Conservation (phyloP, 2,329 filamentous ascomycete genomes). For the Colletotrichum sojae region DNA sequence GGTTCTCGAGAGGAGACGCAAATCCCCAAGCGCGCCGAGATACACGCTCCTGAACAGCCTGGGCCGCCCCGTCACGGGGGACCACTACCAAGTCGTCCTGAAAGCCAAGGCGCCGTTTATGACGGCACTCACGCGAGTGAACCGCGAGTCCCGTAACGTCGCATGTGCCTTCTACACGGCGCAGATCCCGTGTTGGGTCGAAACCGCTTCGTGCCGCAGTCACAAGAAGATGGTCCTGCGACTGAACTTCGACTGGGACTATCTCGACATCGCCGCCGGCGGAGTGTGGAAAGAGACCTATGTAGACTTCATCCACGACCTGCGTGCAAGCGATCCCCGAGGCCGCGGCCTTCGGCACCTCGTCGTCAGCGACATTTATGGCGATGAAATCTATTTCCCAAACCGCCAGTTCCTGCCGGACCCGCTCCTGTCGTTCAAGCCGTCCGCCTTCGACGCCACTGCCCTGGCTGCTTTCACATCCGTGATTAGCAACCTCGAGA, state of each 20-base stretch:
- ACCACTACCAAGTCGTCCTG: constrained; percentile 18
- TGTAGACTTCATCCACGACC: constrained; percentile 33
- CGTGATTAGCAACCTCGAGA: constrained; percentile 10
- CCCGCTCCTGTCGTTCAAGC: background rate
- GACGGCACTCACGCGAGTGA: constrained; percentile 2
- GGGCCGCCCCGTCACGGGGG: constrained; percentile 2
- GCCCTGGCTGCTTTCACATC: constrained; percentile 1
- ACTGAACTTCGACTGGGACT: constrained; percentile 26
- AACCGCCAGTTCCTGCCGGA: background rate
- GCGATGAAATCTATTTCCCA: background rate
- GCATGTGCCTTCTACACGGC: constrained; percentile 16
- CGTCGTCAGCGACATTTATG: background rate
- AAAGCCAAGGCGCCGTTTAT: background rate
- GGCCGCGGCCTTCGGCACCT: constrained; percentile 20
- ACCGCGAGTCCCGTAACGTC: constrained; percentile 11
- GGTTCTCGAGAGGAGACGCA: background rate
- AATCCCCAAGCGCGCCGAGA: background rate
- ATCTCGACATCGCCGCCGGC: background rate
- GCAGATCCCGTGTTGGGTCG: constrained; percentile 13
- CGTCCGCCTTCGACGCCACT: background rate
- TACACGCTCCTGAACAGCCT: background rate
- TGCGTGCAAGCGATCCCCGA: constrained; percentile 19
- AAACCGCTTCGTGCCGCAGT: too few relatives aligned
- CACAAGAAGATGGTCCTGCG: background rate
- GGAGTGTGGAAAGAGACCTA: background rate